A percentile compares a stretch with the other conserved stretches of the same genome.
Evolutionary conservation across 345 rosid genomes (phyloP).

Genomic region (Garcia nutans): DNA sequence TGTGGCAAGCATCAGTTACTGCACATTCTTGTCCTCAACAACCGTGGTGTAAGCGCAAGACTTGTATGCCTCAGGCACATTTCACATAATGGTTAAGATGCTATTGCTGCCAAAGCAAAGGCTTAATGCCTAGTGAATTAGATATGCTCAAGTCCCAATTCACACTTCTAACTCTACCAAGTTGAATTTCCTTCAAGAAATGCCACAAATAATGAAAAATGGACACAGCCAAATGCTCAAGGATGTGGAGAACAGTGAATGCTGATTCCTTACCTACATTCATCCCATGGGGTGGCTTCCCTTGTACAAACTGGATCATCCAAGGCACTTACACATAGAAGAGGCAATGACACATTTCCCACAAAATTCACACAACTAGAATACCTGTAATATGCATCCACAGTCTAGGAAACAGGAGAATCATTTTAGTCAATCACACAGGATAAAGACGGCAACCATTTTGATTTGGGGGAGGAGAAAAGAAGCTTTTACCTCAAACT

Average conservation of each 20-base stretch:
- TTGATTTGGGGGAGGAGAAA: not conserved
- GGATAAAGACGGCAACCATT: not conserved
- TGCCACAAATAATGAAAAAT: not conserved
- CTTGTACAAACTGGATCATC: constrained; percentile 45
- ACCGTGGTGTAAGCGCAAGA: not conserved
- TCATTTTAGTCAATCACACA: constrained; percentile 9
- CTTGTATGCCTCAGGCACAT: not conserved
- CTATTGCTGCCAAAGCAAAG: not conserved
- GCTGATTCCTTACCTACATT: constrained; percentile 30
- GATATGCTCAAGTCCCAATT: not conserved
- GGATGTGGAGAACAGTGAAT: not conserved
- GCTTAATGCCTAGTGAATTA: not conserved
- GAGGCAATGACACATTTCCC: constrained; percentile 38
- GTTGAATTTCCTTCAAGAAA: not conserved
- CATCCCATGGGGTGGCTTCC: constrained; percentile 48
- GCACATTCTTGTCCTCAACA: not conserved
- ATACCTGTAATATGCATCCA: constrained; percentile 39
- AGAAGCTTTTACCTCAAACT: constrained; percentile 33
- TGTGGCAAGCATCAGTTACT: not conserved
- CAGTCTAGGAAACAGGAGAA: constrained; percentile 29
- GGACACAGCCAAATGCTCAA: not conserved
- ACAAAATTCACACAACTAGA: constrained; percentile 28
- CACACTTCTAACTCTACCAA: not conserved
- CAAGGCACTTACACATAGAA: constrained; percentile 37
- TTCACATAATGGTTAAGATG: not conserved